A percentile compares a stretch with the other conserved stretches of the same genome.
These are phyloP conservation scores for Narthecium ossifragum DNA, from an alignment of 106 monocot genomes.

Conservation along the genomic window DNA sequence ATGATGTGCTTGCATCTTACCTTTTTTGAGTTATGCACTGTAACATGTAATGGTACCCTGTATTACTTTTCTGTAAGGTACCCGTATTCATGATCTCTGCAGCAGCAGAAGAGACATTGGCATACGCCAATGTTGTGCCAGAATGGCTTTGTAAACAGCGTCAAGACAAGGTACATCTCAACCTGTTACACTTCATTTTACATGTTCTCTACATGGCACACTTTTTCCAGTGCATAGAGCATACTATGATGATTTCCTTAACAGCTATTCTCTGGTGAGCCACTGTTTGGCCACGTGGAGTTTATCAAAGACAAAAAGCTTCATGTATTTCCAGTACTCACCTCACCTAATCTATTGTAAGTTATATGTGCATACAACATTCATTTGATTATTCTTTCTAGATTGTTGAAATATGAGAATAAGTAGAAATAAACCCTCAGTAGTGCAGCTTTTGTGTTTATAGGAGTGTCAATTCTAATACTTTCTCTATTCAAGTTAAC, in stretches of 20 bases:
- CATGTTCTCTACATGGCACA: background rate
- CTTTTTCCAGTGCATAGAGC: background rate
- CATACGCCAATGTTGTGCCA: slow-evolving; percentile 65
- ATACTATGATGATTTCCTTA: slow-evolving; percentile 3
- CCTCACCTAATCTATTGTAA: slow-evolving; percentile 57
- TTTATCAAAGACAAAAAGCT: slow-evolving; percentile 56
- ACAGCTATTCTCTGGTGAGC: slow-evolving; percentile 72
- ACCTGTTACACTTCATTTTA: background rate
- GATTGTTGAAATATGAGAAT: too few relatives aligned
- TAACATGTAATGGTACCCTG: background rate
- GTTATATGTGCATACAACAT: slow-evolving; percentile 3
- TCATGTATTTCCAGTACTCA: slow-evolving; percentile 34
- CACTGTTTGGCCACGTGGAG: slow-evolving; percentile 68
- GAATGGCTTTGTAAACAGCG: slow-evolving; percentile 88
- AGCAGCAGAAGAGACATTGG: slow-evolving; percentile 52
- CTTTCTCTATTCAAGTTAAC: too few relatives aligned
- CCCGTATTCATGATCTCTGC: slow-evolving; percentile 83
- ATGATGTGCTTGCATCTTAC: background rate
- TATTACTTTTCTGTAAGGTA: slow-evolving; percentile 26
- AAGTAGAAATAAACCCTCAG: too few relatives aligned
- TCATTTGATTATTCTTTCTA: too few relatives aligned
- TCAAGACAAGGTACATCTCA: slow-evolving; percentile 61
- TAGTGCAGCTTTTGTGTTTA: too few relatives aligned
- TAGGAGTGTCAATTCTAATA: too few relatives aligned
- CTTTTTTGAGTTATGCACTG: background rate